phyloP scores from a whole-genome alignment of 345 rosid genomes.

The Garcia nutans region DNA sequence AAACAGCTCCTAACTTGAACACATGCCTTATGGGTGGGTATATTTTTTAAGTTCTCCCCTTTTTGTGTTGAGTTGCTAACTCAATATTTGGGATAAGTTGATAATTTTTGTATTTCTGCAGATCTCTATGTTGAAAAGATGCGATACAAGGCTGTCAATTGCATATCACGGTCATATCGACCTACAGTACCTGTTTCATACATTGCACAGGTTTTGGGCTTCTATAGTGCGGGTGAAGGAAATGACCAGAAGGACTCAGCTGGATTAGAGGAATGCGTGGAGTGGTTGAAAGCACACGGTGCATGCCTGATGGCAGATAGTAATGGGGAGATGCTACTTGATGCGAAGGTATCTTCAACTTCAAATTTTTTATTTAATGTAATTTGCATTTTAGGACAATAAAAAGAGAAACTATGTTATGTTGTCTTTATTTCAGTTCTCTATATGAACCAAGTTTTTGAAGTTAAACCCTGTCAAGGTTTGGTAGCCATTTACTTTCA shows the following conservation, averaged over 20 bases:
- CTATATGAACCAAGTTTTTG: background rate
- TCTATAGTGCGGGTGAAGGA: constrained; percentile 48
- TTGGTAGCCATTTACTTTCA: background rate
- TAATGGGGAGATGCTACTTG: constrained; percentile 73
- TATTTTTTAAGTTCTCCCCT: background rate
- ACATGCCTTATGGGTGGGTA: constrained; percentile 84
- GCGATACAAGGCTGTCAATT: constrained; percentile 85
- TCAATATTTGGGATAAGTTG: background rate
- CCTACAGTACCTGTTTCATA: constrained; percentile 80
- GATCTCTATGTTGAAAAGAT: constrained; percentile 91
- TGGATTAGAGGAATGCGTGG: constrained; percentile 70
- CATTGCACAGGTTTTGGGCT: constrained; percentile 72
- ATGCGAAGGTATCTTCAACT: constrained; percentile 58
- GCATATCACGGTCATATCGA: constrained; percentile 88
- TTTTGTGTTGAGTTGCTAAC: background rate
- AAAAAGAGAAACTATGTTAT: background rate
- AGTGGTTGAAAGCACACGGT: constrained; percentile 92
- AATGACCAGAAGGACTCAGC: constrained; percentile 50
- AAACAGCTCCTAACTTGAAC: constrained; percentile 85
- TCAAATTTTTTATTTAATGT: too few species aligned
- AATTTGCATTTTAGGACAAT: background rate
- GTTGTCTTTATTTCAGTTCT: too few species aligned
- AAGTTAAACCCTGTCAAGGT: background rate
- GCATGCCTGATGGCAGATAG: constrained; percentile 58
- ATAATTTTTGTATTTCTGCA: constrained; percentile 29